Conservation (phyloP, 139 green algal genomes). For the Mychonastes homosphaera region DNA sequence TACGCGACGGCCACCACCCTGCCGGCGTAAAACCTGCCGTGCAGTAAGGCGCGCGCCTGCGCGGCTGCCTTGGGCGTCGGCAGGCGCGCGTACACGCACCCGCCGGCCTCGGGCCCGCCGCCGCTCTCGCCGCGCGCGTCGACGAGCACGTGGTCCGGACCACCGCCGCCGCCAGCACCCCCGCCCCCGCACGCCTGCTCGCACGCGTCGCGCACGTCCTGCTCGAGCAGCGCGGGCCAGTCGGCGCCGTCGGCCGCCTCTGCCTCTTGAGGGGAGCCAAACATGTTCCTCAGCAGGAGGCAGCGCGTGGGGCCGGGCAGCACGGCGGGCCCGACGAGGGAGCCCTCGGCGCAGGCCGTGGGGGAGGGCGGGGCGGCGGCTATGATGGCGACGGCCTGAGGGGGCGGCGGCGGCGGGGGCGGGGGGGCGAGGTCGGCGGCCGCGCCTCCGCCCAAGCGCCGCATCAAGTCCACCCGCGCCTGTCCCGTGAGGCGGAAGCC, state of each 20-base stretch:
- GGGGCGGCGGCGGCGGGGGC: background rate
- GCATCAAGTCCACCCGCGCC: no score
- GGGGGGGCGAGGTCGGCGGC: slow-evolving; percentile 40
- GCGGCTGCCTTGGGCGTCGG: background rate
- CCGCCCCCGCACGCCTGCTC: slow-evolving; percentile 77
- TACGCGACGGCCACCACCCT: slow-evolving; percentile 74
- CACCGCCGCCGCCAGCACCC: no score
- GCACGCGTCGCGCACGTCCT: slow-evolving; percentile 81
- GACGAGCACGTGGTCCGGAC: slow-evolving; percentile 75
- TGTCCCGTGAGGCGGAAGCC: slow-evolving; percentile 62
- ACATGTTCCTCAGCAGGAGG: slow-evolving; percentile 95
- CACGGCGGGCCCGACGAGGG: slow-evolving; percentile 57
- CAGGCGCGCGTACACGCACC: background rate
- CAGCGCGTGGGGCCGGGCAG: slow-evolving; percentile 85
- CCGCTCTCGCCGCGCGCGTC: slow-evolving; percentile 69
- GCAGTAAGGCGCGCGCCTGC: slow-evolving; percentile 34
- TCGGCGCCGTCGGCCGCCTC: slow-evolving; percentile 52
- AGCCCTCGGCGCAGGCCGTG: slow-evolving; percentile 10
- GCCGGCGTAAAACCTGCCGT: slow-evolving; percentile 79
- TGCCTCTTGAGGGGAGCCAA: slow-evolving; percentile 56
- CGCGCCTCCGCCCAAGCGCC: no score
- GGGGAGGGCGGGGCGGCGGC: slow-evolving; percentile 7
- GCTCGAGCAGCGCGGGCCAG: slow-evolving; percentile 81
- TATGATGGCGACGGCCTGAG: slow-evolving; percentile 8
- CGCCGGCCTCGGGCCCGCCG: background rate